These are phyloP conservation scores for Syzygium oleosum DNA, from an alignment of 345 rosid species.

Conservation along the genomic window DNA sequence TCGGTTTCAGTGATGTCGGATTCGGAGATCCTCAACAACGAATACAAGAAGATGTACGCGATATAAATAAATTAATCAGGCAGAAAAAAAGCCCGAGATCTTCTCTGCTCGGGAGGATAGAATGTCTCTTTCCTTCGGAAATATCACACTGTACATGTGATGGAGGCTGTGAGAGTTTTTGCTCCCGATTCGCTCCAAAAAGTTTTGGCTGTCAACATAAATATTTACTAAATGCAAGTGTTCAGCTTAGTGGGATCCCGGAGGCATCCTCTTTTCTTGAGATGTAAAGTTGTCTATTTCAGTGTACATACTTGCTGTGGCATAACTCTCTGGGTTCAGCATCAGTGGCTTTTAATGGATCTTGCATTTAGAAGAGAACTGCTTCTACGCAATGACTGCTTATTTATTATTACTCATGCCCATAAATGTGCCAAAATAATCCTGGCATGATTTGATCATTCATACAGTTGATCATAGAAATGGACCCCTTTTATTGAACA, in stretches of 20 bases:
- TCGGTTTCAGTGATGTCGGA: slow-evolving; percentile 54
- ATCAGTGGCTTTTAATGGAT: neutral
- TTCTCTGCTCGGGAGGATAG: neutral
- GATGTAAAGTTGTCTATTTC: neutral
- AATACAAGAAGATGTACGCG: slow-evolving; percentile 75
- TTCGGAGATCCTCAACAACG: slow-evolving; percentile 48
- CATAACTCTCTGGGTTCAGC: neutral
- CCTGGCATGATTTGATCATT: neutral
- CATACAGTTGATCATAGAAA: neutral
- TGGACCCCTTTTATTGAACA: neutral
- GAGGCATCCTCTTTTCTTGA: neutral
- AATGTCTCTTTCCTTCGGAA: neutral
- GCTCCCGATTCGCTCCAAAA: neutral
- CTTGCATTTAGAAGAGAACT: neutral
- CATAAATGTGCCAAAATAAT: neutral
- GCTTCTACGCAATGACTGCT: neutral
- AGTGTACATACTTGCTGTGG: neutral
- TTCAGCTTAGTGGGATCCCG: neutral
- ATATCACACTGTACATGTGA: neutral
- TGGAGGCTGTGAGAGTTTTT: neutral
- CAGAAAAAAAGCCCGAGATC: neutral
- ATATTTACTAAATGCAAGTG: neutral
- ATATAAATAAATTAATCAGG: slow-evolving; percentile 15
- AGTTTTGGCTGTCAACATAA: neutral
- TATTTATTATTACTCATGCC: neutral